phyloP scores from a whole-genome alignment of 768 basidiomycete genomes.

The Leccinum pellstonianum region DNA sequence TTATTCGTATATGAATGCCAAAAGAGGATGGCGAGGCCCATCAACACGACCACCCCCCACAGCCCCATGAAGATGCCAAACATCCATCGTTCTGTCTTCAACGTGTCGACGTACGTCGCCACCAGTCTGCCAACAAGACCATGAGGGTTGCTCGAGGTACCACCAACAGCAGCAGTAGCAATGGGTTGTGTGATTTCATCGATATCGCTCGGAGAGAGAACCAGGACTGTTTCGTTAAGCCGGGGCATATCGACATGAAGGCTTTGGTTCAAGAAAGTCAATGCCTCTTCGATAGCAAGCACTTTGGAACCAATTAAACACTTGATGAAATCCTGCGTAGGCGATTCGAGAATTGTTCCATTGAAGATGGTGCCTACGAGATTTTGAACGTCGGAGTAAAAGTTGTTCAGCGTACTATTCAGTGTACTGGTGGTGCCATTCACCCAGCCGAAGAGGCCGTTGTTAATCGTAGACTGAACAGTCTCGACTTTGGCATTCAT shows the following conservation, averaged over 20 bases:
- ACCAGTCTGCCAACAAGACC: conserved; percentile 76
- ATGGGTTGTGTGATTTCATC: conserved; percentile 79
- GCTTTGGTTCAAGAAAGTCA: conserved; percentile 91
- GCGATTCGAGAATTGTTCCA: conserved; percentile 75
- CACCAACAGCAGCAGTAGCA: conserved; percentile 76
- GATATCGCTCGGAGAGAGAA: conserved; percentile 70
- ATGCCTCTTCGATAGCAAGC: conserved; percentile 76
- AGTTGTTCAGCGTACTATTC: conserved; percentile 80
- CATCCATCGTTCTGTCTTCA: conserved; percentile 82
- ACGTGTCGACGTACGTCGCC: conserved; percentile 62
- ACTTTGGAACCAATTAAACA: conserved; percentile 95
- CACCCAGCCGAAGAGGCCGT: conserved; percentile 93
- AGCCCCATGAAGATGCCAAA: conserved; percentile 80
- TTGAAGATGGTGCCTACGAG: conserved; percentile 79
- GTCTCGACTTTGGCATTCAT: conserved; percentile 70
- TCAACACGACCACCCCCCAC: conserved; percentile 81
- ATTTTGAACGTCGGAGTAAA: conserved; percentile 84
- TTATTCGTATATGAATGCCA: conserved; percentile 67
- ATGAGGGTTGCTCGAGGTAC: conserved; percentile 45
- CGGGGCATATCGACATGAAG: conserved; percentile 77
- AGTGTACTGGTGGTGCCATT: conserved; percentile 85
- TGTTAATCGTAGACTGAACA: conserved; percentile 77
- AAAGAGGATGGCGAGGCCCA: conserved; percentile 67
- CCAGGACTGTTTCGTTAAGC: conserved; percentile 70
- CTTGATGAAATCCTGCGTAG: conserved; percentile 81